These are phyloP conservation scores for Colletotrichum acutatum DNA, from an alignment of 2,329 filamentous ascomycete species.

Conservation along the genomic window DNA sequence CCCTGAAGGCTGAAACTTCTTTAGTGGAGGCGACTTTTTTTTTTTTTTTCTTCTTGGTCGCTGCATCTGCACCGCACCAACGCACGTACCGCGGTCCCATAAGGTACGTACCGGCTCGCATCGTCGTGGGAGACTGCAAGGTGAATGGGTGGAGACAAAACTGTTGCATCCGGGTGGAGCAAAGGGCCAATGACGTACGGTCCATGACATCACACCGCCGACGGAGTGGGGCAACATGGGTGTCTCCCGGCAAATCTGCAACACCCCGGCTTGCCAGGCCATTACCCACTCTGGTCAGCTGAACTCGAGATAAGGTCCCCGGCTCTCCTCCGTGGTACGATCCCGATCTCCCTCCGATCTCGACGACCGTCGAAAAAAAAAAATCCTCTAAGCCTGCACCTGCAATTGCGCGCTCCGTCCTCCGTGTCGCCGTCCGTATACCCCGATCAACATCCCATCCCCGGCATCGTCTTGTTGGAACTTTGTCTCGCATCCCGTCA, in stretches of 20 bases:
- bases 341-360: conserved; percentile 32
- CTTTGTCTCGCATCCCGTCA: background rate
- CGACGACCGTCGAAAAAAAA: background rate
- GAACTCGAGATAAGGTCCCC: conserved; percentile 23
- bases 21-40: conserved; percentile 16
- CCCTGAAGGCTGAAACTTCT: conserved; percentile 33
- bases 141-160: background rate
- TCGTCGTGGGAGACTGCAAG: background rate
- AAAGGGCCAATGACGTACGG: conserved; percentile 25
- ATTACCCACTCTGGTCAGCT: conserved; percentile 20
- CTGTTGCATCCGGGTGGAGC: conserved; percentile 20
- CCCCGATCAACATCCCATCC: conserved; percentile 18
- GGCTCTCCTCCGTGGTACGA: conserved; percentile 21
- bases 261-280: conserved; percentile 4
- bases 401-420: background rate
- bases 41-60: background rate
- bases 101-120: background rate
- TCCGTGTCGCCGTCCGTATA: conserved; percentile 11
- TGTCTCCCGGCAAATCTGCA: conserved; percentile 21
- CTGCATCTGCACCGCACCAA: background rate
- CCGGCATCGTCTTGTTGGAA: background rate
- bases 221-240: background rate
- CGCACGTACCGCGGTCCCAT: background rate
- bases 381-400: background rate
- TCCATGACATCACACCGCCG: conserved; percentile 35